Conservation (phyloP, 768 basidiomycete genomes). For the Panaeolus papilionaceus region DNA sequence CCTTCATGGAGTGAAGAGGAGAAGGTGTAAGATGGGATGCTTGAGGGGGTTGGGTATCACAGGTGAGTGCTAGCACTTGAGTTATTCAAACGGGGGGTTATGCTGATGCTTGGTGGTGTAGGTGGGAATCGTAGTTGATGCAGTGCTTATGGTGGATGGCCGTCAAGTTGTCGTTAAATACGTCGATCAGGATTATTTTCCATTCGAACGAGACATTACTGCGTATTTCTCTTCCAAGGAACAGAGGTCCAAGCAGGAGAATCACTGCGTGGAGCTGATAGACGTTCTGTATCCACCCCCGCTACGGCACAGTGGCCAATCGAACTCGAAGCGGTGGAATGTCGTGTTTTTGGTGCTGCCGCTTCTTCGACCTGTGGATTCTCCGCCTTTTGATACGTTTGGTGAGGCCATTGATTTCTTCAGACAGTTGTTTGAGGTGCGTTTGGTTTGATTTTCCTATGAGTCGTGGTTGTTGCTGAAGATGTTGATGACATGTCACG, state of each 20-base stretch:
- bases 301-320: background rate
- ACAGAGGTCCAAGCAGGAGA: background rate
- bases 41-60: background rate
- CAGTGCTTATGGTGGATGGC: background rate
- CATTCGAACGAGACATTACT: background rate
- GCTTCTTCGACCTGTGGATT: background rate
- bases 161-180: background rate
- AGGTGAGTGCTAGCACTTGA: background rate
- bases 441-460: background rate
- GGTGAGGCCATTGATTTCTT: background rate
- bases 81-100: too few species aligned
- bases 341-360: constrained; percentile 1
- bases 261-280: background rate
- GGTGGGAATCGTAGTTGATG: background rate
- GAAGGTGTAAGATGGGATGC: background rate
- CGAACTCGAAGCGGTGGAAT: background rate
- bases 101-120: background rate
- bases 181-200: background rate
- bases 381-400: background rate
- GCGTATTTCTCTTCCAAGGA: background rate
- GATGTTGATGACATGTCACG: background rate
- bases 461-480: background rate
- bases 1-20: background rate
- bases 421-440: background rate
- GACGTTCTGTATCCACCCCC: background rate